Evolutionary conservation across 805 yeast genomes (phyloP), one percentile per base, ranked within the genome.

Genomic region (Myxozyma neotropica): DNA sequence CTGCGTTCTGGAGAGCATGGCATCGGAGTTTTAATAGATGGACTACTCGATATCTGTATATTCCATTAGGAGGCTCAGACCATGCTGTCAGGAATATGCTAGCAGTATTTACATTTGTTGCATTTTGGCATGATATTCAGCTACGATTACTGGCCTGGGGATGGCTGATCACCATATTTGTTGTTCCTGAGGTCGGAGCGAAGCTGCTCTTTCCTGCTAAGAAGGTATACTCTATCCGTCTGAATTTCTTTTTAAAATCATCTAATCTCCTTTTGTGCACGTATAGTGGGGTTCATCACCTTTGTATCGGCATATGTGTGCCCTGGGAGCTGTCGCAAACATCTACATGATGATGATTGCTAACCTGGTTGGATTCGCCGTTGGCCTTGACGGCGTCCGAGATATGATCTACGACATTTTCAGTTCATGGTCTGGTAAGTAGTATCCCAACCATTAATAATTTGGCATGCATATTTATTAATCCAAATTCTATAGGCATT

Each of bases 1-100:
- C 89, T 62, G 90, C 94, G n/a, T 94, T 94, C 72, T 94, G 99
- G 99, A 81, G 98, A 71, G 96, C 96, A 2, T 94, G 99, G 99
- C 99, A 94, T 74, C 82, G 98, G 70, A 87, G 96, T 49, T 94
- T 79, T 76, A 92, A 93, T 74, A 82, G 87, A 67, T 94, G 97
- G 96, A 87, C 89, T 35, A 81, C 88, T 26, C 80, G 96, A 19
- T 94, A 94, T 73, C 81, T 94, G 42, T 94, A 94, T 68, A 80
- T 94, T 23, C 99, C 99, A 2, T 75, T 94, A 61, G 98, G 98
- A 10, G 97, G 97, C 0, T 80, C 88, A 0, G 77, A 74, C 7
- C 82, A 85, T 67, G 80, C 97, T 64, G 74, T 93, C 7, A 67
- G 88, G 49, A 91, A 93, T 62, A 84, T 92, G 10, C 75, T 93